Base-by-base conservation (phyloP, 2,329 filamentous ascomycete species). In the Beauveria asiatica region DNA sequence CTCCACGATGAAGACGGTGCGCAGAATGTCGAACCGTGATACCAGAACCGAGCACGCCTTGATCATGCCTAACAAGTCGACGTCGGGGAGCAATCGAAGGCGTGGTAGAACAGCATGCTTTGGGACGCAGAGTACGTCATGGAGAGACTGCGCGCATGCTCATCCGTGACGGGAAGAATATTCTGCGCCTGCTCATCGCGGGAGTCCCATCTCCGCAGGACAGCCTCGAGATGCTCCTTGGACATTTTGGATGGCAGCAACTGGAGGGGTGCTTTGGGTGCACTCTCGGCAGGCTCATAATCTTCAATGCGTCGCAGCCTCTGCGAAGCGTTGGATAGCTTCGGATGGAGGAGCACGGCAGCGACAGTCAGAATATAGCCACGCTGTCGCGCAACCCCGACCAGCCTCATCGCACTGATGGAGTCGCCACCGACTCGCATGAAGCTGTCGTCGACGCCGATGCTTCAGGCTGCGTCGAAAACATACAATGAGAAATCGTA, bases 191-290 rank as follows among this genome's bases (percentile, higher is more conserved):
- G 11, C 80, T 76, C 52, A 75, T 74, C 5, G 77, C 76, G 21
- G 80, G 69, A 2, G 80, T 81, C 63, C 77, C 79, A 59, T 72
- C 75, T 61, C 82, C 80, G 62, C 82, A 74, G 0, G 74, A 49
- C 21, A 2, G 44, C 16, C 8, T 25, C 70, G 62, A 83, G 71
- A 46, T 76, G 75, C 44, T 72, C 68, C 21, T 79, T 44, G 19
- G 46, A 33, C n/a, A 50, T 33, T 3, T 21, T 48, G 30, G 54
- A n/a, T 10, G 54, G 44, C 17, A 49, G 21, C 5, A 41, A 21
- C 19, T 16, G 44, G n/a, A 49, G 44, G 8, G 19, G 30, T 27
- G 33, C 21, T 11, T 19, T 39, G 5, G n/a, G 19, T 5, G 39
- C 44, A 27, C 3, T 11, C 5, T 56, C 19, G 9, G 17, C 30